Evolutionary conservation across 768 basidiomycete species (phyloP).

Genomic region (Tulasnella sp.): DNA sequence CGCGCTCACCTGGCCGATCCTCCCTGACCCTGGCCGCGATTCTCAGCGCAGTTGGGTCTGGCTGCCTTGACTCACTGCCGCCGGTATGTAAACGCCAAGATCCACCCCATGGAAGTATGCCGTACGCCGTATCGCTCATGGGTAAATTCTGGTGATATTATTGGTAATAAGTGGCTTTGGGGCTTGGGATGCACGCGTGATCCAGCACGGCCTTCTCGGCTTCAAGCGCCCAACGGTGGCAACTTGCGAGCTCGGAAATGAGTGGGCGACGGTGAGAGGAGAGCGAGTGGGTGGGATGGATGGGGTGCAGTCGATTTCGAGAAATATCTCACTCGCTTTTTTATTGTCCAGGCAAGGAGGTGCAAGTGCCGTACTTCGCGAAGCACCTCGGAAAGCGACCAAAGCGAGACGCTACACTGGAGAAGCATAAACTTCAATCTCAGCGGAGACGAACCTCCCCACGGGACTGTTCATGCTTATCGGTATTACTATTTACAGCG

Average conservation of each 20-base stretch:
- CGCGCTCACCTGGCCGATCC: conserved; percentile 4
- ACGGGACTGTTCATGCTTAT: conserved; percentile 3
- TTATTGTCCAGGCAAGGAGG: background rate
- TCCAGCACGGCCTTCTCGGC: background rate
- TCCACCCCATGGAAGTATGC: background rate
- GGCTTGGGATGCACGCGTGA: background rate
- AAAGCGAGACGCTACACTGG: background rate
- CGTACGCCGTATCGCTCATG: background rate
- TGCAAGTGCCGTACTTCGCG: background rate
- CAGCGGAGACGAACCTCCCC: background rate
- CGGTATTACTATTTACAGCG: background rate
- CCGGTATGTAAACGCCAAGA: background rate
- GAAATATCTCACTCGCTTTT: background rate
- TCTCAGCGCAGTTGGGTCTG: background rate
- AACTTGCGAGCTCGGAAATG: background rate
- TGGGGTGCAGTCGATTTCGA: background rate
- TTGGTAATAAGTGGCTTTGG: background rate
- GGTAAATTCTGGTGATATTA: background rate
- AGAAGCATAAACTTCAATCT: conserved; percentile 18
- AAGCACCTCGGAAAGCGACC: conserved; percentile 3
- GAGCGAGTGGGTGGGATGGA: background rate
- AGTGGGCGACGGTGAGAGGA: background rate
- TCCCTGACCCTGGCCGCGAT: conserved; percentile 5
- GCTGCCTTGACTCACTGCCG: background rate
- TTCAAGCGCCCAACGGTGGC: background rate